Evolutionary conservation across 441 rosid species (phyloP).

Genomic region (Syzygium malaccense): DNA sequence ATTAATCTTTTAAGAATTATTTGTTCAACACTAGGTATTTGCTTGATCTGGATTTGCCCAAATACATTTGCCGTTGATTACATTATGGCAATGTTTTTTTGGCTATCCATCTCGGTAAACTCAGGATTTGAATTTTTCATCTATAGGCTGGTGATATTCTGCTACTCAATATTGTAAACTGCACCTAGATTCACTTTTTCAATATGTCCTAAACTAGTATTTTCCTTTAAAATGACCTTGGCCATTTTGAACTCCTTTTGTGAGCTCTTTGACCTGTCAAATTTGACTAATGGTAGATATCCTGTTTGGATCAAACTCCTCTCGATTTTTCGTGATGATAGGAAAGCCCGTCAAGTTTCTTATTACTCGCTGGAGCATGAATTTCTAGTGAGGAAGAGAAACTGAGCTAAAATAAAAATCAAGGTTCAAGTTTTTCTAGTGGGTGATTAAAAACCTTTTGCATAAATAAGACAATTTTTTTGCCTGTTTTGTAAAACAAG

Average conservation of each 20-base stretch:
- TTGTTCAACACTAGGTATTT: too few species aligned
- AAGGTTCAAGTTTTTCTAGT: not conserved
- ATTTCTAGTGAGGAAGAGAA: too few species aligned
- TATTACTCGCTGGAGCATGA: too few species aligned
- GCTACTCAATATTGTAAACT: too few species aligned
- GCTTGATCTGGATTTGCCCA: too few species aligned
- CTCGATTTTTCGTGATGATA: not conserved
- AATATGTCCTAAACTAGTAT: too few species aligned
- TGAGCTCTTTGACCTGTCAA: too few species aligned
- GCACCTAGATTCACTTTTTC: not conserved
- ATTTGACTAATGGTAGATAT: not conserved
- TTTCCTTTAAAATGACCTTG: not conserved
- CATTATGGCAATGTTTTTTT: too few species aligned
- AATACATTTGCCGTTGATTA: too few species aligned
- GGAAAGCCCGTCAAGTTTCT: not conserved
- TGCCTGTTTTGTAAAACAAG: not conserved
- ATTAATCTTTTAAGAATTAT: too few species aligned
- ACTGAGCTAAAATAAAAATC: not conserved
- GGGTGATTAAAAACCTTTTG: not conserved
- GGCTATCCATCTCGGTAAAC: not conserved
- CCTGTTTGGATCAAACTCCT: too few species aligned
- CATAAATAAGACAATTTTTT: not conserved
- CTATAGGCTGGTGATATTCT: not conserved
- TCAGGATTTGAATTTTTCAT: not conserved
- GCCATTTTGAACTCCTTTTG: not conserved